Percentiles rank a stretch among this genome's conserved stretches.
These are phyloP conservation scores for Cupressus sempervirens DNA, from an alignment of 75 land plant genomes.

Conservation along the genomic window DNA sequence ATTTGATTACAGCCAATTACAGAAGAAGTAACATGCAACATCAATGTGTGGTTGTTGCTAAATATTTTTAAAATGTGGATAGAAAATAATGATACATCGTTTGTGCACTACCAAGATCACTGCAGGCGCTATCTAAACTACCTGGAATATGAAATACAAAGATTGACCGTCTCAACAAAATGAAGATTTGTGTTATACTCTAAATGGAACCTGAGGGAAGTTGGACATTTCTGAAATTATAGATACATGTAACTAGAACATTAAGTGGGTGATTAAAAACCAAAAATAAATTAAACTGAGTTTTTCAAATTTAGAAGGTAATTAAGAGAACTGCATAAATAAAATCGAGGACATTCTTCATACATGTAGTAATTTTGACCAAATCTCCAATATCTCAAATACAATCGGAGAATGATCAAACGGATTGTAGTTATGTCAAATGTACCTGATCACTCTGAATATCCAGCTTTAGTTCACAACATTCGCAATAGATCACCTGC, in stretches of 20 bases:
- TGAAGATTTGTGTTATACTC: not conserved
- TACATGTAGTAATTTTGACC: not conserved
- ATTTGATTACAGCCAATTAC: not conserved
- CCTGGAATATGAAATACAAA: not conserved
- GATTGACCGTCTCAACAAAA: not conserved
- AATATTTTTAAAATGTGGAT: not conserved
- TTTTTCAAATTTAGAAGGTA: not conserved
- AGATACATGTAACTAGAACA: not conserved
- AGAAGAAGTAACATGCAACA: not conserved
- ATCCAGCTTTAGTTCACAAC: not conserved
- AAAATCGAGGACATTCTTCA: not conserved
- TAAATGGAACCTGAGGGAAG: not conserved
- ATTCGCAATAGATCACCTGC: not conserved
- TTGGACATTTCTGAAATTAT: not conserved
- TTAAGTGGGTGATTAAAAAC: not conserved
- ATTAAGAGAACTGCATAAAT: not conserved
- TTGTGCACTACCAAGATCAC: not conserved
- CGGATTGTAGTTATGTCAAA: not conserved
- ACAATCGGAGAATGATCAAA: not conserved
- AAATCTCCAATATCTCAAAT: not conserved
- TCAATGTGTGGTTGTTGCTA: not conserved
- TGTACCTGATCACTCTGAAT: constrained; percentile 4
- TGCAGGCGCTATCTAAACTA: not conserved
- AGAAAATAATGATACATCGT: not conserved
- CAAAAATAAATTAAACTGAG: not conserved